Evolutionary conservation across 106 monocot genomes (phyloP), one percentile per base, ranked within the genome.

Genomic region (Acorus gramineus): DNA sequence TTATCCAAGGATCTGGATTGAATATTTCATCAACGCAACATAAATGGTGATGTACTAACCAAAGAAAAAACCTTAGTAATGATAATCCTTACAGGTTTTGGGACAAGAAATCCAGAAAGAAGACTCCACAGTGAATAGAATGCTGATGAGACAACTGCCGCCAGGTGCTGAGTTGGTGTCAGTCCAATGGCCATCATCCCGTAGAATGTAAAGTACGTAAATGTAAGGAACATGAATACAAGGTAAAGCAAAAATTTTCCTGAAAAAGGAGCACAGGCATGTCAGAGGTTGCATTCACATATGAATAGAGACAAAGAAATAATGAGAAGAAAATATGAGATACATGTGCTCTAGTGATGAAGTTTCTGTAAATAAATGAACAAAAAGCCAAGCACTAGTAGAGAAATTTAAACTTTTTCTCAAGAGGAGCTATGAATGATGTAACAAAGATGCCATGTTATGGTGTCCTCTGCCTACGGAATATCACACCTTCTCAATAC

Each of bases 91-190:
- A 86, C 82, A 52, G 79, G 70, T 69, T 74, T 76, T 8, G 76
- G 73, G 14, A 86, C 46, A 11, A 86, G 76, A 66, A 86, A 86
- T 0, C 86, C 86, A 3, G 86, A 82, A n/a, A 86, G 72, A 47
- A 86, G 76, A 71, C 80, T 86, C 86, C 86, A 86, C 14, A 86
- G 49, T 2, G 76, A 76, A 59, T 79, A 86, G 61, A 63, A 86
- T 44, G 79, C 70, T 28, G 79, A 82, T 59, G 79, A 79, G 50
- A 86, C 49, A 14, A 86, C 77, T 55, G 86, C 76, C 42, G 86
- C 86, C 8, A 84, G 43, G 2, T 83, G 77, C 52, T 83, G 80
- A 9, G 65, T 9, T 8, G 83, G 78, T 2, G 84, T 87, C 72
- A 87, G 62, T 49, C 78, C 74, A 42, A 84, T 28, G 4, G 75